A percentile compares a stretch with the other conserved stretches of the same genome.
phyloP scores from a whole-genome alignment of 2,329 filamentous ascomycete genomes.

The Colletotrichum sublineola region DNA sequence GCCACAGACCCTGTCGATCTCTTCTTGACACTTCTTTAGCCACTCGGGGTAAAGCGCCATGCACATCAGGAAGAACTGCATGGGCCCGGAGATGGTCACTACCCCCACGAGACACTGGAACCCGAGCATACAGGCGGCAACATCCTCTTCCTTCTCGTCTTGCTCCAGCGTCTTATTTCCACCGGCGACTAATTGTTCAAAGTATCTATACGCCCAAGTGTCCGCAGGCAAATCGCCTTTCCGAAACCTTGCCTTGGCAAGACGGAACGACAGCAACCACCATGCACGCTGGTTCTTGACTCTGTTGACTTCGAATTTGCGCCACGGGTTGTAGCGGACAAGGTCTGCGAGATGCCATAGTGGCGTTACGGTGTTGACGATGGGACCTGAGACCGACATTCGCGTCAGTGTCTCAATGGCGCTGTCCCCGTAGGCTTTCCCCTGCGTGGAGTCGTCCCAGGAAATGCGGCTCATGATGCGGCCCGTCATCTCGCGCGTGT shows the following conservation, averaged over 20 bases:
- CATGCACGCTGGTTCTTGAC: slow-evolving; percentile 59
- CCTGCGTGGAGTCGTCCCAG: slow-evolving; percentile 64
- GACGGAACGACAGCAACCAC: slow-evolving; percentile 59
- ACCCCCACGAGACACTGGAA: slow-evolving; percentile 66
- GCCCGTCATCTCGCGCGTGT: slow-evolving; percentile 63
- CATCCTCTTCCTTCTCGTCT: slow-evolving; percentile 57
- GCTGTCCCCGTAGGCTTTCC: slow-evolving; percentile 59
- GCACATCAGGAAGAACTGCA: slow-evolving; percentile 66
- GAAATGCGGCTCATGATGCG: slow-evolving; percentile 64
- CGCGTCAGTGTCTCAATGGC: slow-evolving; percentile 62
- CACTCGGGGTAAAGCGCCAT: slow-evolving; percentile 67
- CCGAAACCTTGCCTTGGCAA: slow-evolving; percentile 57
- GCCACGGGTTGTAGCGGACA: slow-evolving; percentile 60
- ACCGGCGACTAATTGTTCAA: slow-evolving; percentile 56
- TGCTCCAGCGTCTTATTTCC: slow-evolving; percentile 58
- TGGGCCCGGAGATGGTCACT: slow-evolving; percentile 62
- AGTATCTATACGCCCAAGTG: slow-evolving; percentile 64
- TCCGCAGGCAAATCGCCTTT: slow-evolving; percentile 57
- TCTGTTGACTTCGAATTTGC: slow-evolving; percentile 59
- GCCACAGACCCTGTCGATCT: slow-evolving; percentile 69
- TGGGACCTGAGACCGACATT: slow-evolving; percentile 65
- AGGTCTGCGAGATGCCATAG: slow-evolving; percentile 60
- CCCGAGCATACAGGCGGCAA: slow-evolving; percentile 64
- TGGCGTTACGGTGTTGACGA: slow-evolving; percentile 64
- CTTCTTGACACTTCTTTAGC: slow-evolving; percentile 66